phyloP scores from a whole-genome alignment of 192 early-diverging fungal species.

The Backusella parvicylindrica region DNA sequence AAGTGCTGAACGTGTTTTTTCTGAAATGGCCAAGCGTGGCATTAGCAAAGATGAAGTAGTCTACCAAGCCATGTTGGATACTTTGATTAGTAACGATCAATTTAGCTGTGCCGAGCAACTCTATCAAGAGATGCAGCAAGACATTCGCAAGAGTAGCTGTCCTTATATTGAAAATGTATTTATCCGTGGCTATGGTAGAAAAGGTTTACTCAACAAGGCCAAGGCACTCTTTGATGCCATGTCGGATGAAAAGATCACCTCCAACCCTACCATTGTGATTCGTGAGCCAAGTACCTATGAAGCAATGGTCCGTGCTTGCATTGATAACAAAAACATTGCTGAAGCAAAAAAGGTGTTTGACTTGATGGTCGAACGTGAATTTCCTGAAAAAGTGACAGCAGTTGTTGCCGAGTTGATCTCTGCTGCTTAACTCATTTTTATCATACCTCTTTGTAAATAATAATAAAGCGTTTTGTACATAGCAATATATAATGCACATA shows the following conservation, averaged over 20 bases:
- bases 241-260: constrained; percentile 37
- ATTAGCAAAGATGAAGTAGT: constrained; percentile 45
- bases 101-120: constrained; percentile 40
- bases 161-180: constrained; percentile 58
- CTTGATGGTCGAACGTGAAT: constrained; percentile 35
- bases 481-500: no score
- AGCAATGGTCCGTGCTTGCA: constrained; percentile 52
- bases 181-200: constrained; percentile 53
- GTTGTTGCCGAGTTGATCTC: constrained; percentile 30
- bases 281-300: constrained; percentile 59
- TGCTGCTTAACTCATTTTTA: background rate
- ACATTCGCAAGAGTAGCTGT: constrained; percentile 36
- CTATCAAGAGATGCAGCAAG: constrained; percentile 38
- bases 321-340: constrained; percentile 37
- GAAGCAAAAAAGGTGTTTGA: constrained; percentile 37
- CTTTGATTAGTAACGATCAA: constrained; percentile 40
- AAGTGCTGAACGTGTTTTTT: constrained; percentile 39
- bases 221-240: constrained; percentile 46
- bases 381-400: constrained; percentile 37
- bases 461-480: background rate
- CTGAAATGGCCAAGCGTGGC: constrained; percentile 32
- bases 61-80: constrained; percentile 56
- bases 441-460: background rate
- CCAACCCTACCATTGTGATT: constrained; percentile 25
- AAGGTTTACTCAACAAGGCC: constrained; percentile 35